Evolutionary conservation across 2,329 filamentous ascomycete genomes (phyloP).

Genomic region (Calonectria honghensis): DNA sequence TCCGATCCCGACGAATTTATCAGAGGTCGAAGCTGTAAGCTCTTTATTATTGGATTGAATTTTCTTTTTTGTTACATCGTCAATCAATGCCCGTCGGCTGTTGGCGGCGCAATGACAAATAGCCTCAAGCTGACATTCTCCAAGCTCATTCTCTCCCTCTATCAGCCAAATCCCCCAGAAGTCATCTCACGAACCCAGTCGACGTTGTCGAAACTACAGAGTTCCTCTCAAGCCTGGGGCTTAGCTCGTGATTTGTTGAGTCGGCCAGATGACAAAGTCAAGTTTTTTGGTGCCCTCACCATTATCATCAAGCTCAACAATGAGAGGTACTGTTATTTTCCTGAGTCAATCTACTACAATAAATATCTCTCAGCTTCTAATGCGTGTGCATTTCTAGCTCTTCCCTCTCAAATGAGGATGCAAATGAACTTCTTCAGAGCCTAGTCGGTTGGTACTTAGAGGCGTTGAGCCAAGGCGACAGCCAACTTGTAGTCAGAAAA

Average conservation of each 20-base stretch:
- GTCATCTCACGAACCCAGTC: slow-evolving; percentile 77
- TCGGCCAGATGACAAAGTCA: slow-evolving; percentile 82
- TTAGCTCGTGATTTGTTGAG: slow-evolving; percentile 85
- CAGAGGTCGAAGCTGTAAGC: slow-evolving; percentile 50
- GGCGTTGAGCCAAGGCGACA: slow-evolving; percentile 70
- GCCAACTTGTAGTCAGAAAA: slow-evolving; percentile 81
- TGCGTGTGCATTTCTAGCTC: slow-evolving; percentile 56
- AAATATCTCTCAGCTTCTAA: background rate
- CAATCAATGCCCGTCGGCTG: background rate
- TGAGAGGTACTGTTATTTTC: slow-evolving; percentile 78
- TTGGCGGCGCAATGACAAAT: background rate
- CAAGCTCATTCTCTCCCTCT: slow-evolving; percentile 71
- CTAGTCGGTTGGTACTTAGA: slow-evolving; percentile 78
- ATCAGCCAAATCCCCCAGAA: slow-evolving; percentile 70
- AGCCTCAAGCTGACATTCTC: slow-evolving; percentile 42
- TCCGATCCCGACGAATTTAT: slow-evolving; percentile 43
- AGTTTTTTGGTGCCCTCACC: slow-evolving; percentile 94
- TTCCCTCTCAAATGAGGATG: slow-evolving; percentile 74
- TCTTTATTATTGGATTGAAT: background rate
- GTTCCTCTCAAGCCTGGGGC: slow-evolving; percentile 88
- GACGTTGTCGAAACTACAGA: slow-evolving; percentile 85
- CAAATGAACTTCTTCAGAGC: slow-evolving; percentile 75
- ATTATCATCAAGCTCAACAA: slow-evolving; percentile 96
- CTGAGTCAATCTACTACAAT: background rate
- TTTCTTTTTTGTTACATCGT: slow-evolving; percentile 6